Evolutionary conservation across 192 early-diverging fungal genomes (phyloP), one percentile per base, ranked within the genome.

Genomic region (Chytriomyces hyalinus): DNA sequence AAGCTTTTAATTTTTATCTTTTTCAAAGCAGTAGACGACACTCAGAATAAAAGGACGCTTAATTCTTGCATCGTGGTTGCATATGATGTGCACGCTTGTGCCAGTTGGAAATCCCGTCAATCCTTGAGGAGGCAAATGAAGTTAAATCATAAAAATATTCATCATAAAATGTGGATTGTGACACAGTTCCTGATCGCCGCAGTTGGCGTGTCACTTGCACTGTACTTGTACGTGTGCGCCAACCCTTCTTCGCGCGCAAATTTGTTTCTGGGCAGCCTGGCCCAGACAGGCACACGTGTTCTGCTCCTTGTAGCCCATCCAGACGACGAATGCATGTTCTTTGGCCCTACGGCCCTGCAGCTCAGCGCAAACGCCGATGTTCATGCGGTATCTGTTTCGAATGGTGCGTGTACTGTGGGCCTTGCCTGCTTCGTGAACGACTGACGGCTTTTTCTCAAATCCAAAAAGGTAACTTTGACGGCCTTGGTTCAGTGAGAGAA

Each of bases 261-360:
- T 20, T 20, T 57, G 5, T 20, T 57, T 57, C 15, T 13, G 20
- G 20, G 53, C 53, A 57, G 13, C 15, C 53, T 13, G 15, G 64
- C 24, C 64, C 26, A 20, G 17, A 36, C 17, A 6, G 44, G 71
- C 9, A 48, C 26, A 10, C 64, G 75, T 9, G 50, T 78, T 8
- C 66, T 83, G 24, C 26, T 83, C 48, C 62, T 78, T 17, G 75
- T 80, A 4, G 82, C 82, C 8, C 82, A 83, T 62, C 97, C 97
- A 0, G 97, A 98, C 86, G 97, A 98, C 81, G 97, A 98, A 76
- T 95, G 94, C 87, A 97, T 97, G 95, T 98, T 98, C 84, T 98
- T 98, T 85, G 88, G 90, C 11, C 96, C 96, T 0, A 93, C 93
- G 8, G 73, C 96, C 1, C 76, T 88, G 47, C 80, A 78, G 57